These are phyloP conservation scores for Brettanomyces sp. DNA, from an alignment of 805 yeast species.

Conservation along the genomic window DNA sequence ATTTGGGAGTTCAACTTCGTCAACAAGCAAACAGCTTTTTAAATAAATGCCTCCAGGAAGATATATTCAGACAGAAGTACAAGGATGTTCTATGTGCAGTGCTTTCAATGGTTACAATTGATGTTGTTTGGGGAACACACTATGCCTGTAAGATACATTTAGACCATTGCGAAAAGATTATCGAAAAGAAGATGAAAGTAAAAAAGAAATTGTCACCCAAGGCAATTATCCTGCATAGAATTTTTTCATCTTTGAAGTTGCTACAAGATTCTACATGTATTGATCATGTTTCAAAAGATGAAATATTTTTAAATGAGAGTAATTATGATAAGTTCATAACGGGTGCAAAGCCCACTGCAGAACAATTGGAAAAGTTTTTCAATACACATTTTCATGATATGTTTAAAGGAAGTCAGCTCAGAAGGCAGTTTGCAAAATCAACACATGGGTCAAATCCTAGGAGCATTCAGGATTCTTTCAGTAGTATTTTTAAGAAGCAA, in stretches of 20 bases:
- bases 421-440: neutral
- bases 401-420: slow-evolving; percentile 12
- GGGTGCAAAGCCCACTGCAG: slow-evolving; percentile 20
- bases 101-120: slow-evolving; percentile 79
- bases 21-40: slow-evolving; percentile 67
- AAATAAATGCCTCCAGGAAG: slow-evolving; percentile 45
- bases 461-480: neutral
- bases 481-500: neutral
- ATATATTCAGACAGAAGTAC: slow-evolving; percentile 53
- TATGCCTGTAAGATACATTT: slow-evolving; percentile 72
- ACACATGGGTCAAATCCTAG: neutral
- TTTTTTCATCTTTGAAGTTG: slow-evolving; percentile 64
- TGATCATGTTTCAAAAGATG: slow-evolving; percentile 25
- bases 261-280: slow-evolving; percentile 69
- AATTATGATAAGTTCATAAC: slow-evolving; percentile 26
- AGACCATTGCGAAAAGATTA: slow-evolving; percentile 66
- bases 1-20: slow-evolving; percentile 64
- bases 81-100: slow-evolving; percentile 79
- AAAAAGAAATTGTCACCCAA: slow-evolving; percentile 64
- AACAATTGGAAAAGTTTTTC: slow-evolving; percentile 17
- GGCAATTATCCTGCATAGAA: slow-evolving; percentile 69
- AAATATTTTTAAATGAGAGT: slow-evolving; percentile 26
- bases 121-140: slow-evolving; percentile 87
- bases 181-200: slow-evolving; percentile 55
- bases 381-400: slow-evolving; percentile 16